phyloP scores from a whole-genome alignment of 371 early-diverging fungal species.

The Mucor piriformis region DNA sequence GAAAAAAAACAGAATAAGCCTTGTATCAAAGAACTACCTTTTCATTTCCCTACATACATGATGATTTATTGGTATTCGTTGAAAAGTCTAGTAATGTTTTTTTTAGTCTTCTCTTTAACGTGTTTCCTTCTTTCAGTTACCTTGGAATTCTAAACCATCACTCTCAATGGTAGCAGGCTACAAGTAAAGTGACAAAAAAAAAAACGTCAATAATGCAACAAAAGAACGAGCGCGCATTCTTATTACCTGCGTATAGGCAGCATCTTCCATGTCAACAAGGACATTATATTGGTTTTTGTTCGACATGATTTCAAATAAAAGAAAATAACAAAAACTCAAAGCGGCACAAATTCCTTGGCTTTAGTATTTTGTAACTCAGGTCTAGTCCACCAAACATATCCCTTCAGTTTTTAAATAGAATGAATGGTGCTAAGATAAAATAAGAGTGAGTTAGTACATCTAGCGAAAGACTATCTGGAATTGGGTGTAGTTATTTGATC shows the following conservation, averaged over 20 bases:
- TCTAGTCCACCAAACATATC: no score
- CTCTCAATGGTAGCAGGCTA: constrained; percentile 55
- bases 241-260: constrained; percentile 40
- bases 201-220: background rate
- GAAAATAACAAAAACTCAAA: background rate
- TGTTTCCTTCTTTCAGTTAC: constrained; percentile 15
- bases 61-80: background rate
- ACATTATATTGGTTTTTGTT: constrained; percentile 49
- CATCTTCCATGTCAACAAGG: constrained; percentile 58
- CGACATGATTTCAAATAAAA: constrained; percentile 12
- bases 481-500: no score
- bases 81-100: background rate
- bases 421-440: no score
- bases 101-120: background rate
- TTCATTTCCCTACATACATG: background rate
- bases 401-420: no score
- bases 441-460: no score
- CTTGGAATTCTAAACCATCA: constrained; percentile 59
- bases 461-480: no score
- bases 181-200: constrained; percentile 20
- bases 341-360: background rate
- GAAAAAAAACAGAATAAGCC: background rate
- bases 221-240: background rate
- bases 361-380: no score
- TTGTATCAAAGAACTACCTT: background rate